Evolutionary conservation across 306 rosid species (phyloP), one percentile per base, ranked within the genome.

Genomic region (Inga oerstediana): DNA sequence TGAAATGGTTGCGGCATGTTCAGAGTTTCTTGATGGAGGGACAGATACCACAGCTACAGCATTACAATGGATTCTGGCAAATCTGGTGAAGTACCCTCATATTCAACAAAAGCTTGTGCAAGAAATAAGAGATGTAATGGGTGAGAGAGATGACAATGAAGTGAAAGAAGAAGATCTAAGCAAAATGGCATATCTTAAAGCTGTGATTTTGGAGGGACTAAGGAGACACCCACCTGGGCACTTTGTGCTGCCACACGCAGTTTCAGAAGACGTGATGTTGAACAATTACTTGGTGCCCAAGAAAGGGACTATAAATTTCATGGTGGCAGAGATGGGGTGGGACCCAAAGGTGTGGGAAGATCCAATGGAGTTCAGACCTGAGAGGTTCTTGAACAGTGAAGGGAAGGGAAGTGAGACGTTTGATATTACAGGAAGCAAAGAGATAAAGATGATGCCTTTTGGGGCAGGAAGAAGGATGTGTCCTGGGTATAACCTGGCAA

Each of bases 321-420:
- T 72, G 76, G 76, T 72, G 37, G 76, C 76, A 12, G 56, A 72
- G 52, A 72, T 72, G 56, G 76, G 76, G n/a, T 72, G 35, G 76
- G 76, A 72, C n/a, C 56, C 52, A n/a, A 70, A 70, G 19, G 75
- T 41, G 75, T 70, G 37, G 76, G 76, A 72, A 49, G 4, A 43
- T 70, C 75, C 75, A n/a, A 70, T 70, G 75, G 75, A 41, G 35
- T 70, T 70, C 17, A 41, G 43, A 20, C 75, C 75, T 20, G 75
- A 70, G 35, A 70, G 75, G 48, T 70, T 70, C 32, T 43, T 70
- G 75, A 70, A 19, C 14, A 37, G 27, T 20, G 75, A 43, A 20
- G 37, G 15, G 41, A 34, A 66, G 39, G 74, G 27, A 16, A 44
- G 15, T 4, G 51, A 70, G 6, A 10, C 8, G 5, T 70, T 70